Percentiles rank a stretch among this genome's conserved stretches.
phyloP scores from a whole-genome alignment of 2,329 filamentous ascomycete genomes.

The Epichloe sp. region DNA sequence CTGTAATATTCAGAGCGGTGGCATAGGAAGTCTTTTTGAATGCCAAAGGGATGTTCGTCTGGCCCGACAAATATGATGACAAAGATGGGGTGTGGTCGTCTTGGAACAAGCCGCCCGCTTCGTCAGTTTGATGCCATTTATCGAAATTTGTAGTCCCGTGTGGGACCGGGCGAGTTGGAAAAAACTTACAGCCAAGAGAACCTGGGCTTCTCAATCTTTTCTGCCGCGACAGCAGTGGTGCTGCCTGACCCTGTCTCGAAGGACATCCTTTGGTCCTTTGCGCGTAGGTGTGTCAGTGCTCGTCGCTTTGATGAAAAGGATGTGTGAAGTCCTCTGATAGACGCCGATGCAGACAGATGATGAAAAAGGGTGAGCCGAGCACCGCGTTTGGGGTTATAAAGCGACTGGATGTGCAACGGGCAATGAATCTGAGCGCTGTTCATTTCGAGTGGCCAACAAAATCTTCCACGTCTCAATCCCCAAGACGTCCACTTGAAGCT shows the following conservation, averaged over 20 bases:
- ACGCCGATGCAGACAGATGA: background rate
- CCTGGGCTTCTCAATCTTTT: constrained; percentile 1
- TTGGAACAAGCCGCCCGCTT: background rate
- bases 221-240: constrained; percentile 1
- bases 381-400: background rate
- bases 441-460: background rate
- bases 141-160: no score
- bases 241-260: constrained; percentile 1
- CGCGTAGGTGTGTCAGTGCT: background rate
- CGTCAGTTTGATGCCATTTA: background rate
- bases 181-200: constrained; percentile 27
- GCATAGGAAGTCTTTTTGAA: constrained; percentile 46
- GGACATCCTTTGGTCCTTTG: constrained; percentile 5
- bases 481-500: background rate
- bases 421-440: background rate
- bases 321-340: background rate
- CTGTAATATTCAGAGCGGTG: constrained; percentile 36
- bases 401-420: background rate
- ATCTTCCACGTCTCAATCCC: background rate
- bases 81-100: constrained; percentile 41
- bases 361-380: background rate
- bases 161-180: background rate
- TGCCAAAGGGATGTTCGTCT: constrained; percentile 39
- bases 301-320: background rate
- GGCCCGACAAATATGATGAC: constrained; percentile 41